phyloP scores from a whole-genome alignment of 2,329 filamentous ascomycete species.

The Corynespora cassiicola region DNA sequence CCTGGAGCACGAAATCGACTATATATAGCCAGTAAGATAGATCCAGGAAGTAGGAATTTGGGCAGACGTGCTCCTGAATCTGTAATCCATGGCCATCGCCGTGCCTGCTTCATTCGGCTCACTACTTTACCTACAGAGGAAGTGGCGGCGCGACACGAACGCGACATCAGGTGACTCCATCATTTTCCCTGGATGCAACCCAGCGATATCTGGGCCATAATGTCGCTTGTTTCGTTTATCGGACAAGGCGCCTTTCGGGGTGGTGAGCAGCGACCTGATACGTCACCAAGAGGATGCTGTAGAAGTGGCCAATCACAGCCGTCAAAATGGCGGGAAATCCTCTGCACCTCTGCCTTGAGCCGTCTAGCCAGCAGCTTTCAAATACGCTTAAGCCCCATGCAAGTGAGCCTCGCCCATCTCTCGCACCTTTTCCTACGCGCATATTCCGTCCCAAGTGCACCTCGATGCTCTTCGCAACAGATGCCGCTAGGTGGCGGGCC shows the following conservation, averaged over 20 bases:
- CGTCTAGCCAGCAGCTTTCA: neutral
- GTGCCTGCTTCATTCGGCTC: conserved; percentile 25
- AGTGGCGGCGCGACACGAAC: conserved; percentile 17
- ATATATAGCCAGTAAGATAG: no score
- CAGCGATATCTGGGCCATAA: neutral
- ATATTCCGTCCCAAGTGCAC: neutral
- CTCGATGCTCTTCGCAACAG: conserved; percentile 38
- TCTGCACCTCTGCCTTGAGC: neutral
- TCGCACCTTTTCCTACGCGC: conserved; percentile 1
- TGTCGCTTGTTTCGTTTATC: neutral
- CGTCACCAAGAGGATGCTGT: conserved; percentile 24
- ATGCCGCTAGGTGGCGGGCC: conserved; percentile 47
- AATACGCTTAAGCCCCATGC: no score
- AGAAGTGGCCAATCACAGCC: conserved; percentile 26
- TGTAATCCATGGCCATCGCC: conserved; percentile 10
- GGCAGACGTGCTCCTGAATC: neutral
- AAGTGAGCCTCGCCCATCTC: neutral
- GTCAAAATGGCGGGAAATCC: neutral
- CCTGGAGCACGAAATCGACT: no score
- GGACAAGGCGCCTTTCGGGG: no score
- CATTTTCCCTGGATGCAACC: neutral
- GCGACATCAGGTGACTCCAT: conserved; percentile 22
- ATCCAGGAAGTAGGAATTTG: no score
- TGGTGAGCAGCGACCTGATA: neutral
- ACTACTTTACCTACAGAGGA: conserved; percentile 6